These are phyloP conservation scores for Fomitopsis pulvina DNA, from an alignment of 768 basidiomycete species.

Conservation along the genomic window DNA sequence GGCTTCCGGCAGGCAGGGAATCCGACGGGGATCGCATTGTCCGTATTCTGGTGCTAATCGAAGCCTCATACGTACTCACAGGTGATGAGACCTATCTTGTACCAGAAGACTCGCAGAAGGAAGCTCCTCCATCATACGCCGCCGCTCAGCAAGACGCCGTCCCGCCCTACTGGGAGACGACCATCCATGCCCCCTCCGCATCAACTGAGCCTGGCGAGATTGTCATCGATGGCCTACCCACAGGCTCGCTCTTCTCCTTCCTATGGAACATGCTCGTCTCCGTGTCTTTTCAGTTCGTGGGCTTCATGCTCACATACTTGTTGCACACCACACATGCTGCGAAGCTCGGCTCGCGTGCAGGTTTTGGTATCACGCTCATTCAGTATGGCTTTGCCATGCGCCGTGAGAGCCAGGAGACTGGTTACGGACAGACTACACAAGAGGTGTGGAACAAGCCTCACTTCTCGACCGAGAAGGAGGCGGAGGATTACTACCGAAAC, in stretches of 20 bases:
- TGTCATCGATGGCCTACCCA: constrained; percentile 84
- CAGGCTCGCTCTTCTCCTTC: constrained; percentile 78
- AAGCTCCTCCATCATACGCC: constrained; percentile 89
- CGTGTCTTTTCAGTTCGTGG: constrained; percentile 96
- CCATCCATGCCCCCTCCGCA: constrained; percentile 82
- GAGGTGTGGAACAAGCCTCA: constrained; percentile 27
- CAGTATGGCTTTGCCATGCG: constrained; percentile 89
- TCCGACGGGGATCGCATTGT: too few species aligned
- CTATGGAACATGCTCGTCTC: constrained; percentile 92
- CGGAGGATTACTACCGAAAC: constrained; percentile 36
- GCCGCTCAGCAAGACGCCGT: constrained; percentile 92
- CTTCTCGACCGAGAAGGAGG: constrained; percentile 39
- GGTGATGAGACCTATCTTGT: constrained; percentile 70
- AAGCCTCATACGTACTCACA: constrained; percentile 24
- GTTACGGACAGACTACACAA: constrained; percentile 13
- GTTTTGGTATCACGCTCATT: constrained; percentile 92
- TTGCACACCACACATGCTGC: constrained; percentile 92
- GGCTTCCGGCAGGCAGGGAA: too few species aligned
- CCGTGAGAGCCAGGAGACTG: constrained; percentile 31
- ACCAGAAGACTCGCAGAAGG: constrained; percentile 77
- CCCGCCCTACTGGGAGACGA: constrained; percentile 97
- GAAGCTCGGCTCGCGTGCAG: constrained; percentile 87
- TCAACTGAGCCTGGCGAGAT: constrained; percentile 66
- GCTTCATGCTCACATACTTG: constrained; percentile 88
- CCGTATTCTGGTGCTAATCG: constrained; percentile 9